Base-by-base conservation (phyloP, 768 basidiomycete genomes). In the Boletellus ananiceps region DNA sequence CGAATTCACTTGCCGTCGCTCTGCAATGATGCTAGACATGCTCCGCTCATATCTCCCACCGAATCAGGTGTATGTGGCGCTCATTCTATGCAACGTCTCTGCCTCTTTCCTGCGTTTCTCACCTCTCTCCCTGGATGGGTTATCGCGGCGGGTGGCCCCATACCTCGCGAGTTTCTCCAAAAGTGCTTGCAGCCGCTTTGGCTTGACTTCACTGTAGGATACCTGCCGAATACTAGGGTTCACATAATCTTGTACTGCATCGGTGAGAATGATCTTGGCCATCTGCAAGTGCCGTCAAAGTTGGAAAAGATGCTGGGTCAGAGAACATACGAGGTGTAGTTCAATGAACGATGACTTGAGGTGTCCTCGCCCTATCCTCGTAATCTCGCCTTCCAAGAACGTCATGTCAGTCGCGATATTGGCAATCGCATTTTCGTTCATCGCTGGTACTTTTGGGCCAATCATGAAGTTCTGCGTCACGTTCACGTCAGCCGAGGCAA, bases 391-490 rank as follows among this genome's bases (percentile, higher is more conserved):
- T 55, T 95, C 91, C 46, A 97, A 75, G 66, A 94, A 96, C 50
- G 84, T 82, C 51, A 93, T 79, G 63, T 97, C 94, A 40, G 87
- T 80, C 46, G 88, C 72, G 42, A 97, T 78, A 57, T 94, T 95
- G 29, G 85, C 81, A 37, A 96, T 76, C 1, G 89, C 93, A 59
- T 88, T 86, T 60, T 97, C 93, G 60, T 95, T 97, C 74, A 94
- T 80, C 71, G 78, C 78, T 8, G 75, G 70, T 21, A 93, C 79
- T 50, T 86, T 85, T 4, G 83, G 77, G 9, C 89, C 88, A 18
- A 81, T 79, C 62, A 93, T 67, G 66, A 91, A 89, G 50, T 83
- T 80, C 92, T 94, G 56, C 6, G 39, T 41, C 23, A 37, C 6
- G 16, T 40, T 27, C 16, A 31, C 40, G 40, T 63, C 40, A 60